Evolutionary conservation across 2,329 filamentous ascomycete species (phyloP), one percentile per base, ranked within the genome.

Genomic region (Aureobasidium uvarum): DNA sequence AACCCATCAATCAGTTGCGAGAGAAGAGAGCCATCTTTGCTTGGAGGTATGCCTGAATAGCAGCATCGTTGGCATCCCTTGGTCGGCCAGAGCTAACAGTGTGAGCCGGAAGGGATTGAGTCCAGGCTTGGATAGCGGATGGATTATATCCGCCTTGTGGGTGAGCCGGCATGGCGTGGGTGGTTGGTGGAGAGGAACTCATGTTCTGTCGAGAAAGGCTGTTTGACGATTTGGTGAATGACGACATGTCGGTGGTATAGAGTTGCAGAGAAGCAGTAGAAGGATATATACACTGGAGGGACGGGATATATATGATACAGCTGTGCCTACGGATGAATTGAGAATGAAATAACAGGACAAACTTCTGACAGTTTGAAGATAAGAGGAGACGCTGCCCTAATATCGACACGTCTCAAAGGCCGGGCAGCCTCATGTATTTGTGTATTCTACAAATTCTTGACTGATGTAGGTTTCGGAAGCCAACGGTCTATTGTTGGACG

Each of bases 1-100:
- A 51, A 20, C 23, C 56, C 38, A 5, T 54, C 60, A 20, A 33
- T 64, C 51, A 64, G 41, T 46, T 56, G 23, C 41, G 48, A n/a
- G 71, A 70, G 59, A 76, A 75, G 16, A 76, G 69, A 7, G 72
- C 72, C 71, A 75, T 68, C 68, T 76, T 76, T 23, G 73, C 73
- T 65, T 72, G 70, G n/a, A 75, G 66, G 54, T 76, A 76, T 3
- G 74, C 74, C 60, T 75, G 71, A 1, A 76, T 68, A 45, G 70
- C 70, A 7, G 73, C 69, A 62, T 73, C 71, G 14, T 66, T 60
- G 45, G 48, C 51, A 20, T 33, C 56, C 16, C 14, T 45, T 8
- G 52, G n/a, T 13, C 18, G 46, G 28, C 23, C 43, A 36, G 38
- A 36, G 33, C 20, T 39, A 10, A 45, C 51, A 39, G 39, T 52